Evolutionary conservation across 345 rosid genomes (phyloP).

Genomic region (Euphorbia peplus): DNA sequence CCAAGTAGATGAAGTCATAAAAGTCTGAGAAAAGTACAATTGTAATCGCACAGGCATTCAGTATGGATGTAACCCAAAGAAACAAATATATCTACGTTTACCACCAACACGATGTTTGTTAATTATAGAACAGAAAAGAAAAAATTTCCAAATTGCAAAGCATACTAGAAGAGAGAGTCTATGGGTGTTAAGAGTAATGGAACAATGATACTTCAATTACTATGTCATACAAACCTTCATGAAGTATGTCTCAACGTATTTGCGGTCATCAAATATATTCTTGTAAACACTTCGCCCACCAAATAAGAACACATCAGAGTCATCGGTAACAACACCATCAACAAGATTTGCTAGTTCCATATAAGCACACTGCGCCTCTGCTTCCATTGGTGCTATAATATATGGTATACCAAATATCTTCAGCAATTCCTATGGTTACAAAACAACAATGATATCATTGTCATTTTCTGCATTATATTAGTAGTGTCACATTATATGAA

Average conservation of each 20-base stretch:
- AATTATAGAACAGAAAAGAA: not conserved
- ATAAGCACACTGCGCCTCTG: conserved; percentile 95
- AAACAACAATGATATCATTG: not conserved
- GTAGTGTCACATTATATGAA: not conserved
- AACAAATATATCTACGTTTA: conserved; percentile 6
- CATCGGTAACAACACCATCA: conserved; percentile 97
- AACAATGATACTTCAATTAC: not conserved
- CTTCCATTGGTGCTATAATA: conserved; percentile 98
- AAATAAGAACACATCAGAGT: conserved; percentile 91
- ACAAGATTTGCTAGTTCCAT: conserved; percentile 83
- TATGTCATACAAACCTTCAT: conserved; percentile 57
- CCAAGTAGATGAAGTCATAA: not conserved
- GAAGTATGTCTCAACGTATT: conserved; percentile 93
- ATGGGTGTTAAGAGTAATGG: not conserved
- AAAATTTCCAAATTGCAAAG: not conserved
- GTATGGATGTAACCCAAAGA: not conserved
- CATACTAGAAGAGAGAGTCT: not conserved
- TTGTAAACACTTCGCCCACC: conserved; percentile 87
- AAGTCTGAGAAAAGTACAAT: not conserved
- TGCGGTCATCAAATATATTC: conserved; percentile 95
- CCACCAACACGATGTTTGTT: not conserved
- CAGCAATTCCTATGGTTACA: conserved; percentile 63
- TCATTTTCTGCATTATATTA: not conserved
- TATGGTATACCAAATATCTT: conserved; percentile 98
- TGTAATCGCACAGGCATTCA: not conserved